These are phyloP conservation scores for Sindora glabra DNA, from an alignment of 306 rosid species.

Conservation along the genomic window DNA sequence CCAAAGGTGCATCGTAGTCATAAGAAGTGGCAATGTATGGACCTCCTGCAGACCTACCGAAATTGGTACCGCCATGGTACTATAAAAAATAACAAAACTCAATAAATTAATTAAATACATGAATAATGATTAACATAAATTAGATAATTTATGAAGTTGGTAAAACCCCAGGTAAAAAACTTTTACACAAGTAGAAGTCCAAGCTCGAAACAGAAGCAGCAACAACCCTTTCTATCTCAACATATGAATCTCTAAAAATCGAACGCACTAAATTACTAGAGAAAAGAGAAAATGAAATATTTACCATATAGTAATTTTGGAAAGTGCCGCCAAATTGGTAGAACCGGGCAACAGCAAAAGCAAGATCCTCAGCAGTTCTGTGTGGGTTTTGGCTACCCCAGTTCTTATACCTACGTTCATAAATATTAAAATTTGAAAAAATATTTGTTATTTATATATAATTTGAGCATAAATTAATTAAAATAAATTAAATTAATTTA, in stretches of 20 bases:
- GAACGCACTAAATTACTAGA: not conserved
- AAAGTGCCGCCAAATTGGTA: conserved; percentile 28
- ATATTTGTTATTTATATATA: not conserved
- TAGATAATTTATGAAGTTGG: not conserved
- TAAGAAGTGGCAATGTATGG: conserved; percentile 36
- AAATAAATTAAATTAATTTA: not conserved
- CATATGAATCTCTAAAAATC: too few species aligned
- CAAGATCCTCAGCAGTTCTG: conserved; percentile 36
- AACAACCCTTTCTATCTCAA: too few species aligned
- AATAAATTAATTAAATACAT: not conserved
- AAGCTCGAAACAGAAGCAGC: too few species aligned
- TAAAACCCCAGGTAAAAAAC: too few species aligned
- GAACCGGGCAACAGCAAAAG: conserved; percentile 33
- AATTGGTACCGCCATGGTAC: conserved; percentile 44
- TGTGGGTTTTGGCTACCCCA: conserved; percentile 29
- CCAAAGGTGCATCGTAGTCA: conserved; percentile 40
- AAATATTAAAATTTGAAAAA: not conserved
- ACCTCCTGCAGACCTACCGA: conserved; percentile 27
- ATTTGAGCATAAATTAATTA: not conserved
- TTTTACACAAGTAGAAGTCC: too few species aligned
- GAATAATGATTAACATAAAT: too few species aligned
- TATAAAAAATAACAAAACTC: not conserved
- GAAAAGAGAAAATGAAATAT: not conserved
- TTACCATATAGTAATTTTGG: conserved; percentile 38
- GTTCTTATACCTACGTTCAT: conserved; percentile 14